Conservation (phyloP, 192 early-diverging fungal genomes). For the Radiomyces spectabilis region DNA sequence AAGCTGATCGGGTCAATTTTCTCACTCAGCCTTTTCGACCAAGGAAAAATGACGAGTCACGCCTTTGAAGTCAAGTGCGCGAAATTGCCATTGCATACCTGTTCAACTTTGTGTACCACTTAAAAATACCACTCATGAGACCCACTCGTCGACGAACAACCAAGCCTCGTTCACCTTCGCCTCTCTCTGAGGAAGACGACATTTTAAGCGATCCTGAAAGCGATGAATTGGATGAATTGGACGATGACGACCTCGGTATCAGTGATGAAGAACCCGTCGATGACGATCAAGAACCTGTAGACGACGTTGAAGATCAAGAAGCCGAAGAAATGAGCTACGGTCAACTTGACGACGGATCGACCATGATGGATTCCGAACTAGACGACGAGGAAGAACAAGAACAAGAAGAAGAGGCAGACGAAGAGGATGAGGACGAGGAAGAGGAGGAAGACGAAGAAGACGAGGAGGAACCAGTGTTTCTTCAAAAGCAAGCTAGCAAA, state of each 20-base stretch:
- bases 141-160: too few species aligned
- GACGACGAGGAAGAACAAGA: conserved; percentile 4
- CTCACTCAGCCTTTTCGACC: too few species aligned
- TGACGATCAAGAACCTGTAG: conserved; percentile 10
- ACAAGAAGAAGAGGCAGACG: conserved; percentile 5
- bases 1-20: too few species aligned
- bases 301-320: conserved; percentile 3
- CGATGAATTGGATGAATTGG: conserved; percentile 1
- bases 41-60: too few species aligned
- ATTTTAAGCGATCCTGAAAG: too few species aligned
- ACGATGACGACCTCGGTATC: too few species aligned
- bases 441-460: conserved; percentile 7
- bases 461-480: not conserved
- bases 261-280: not conserved
- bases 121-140: too few species aligned
- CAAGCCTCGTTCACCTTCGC: too few species aligned
- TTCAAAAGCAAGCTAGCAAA: not conserved
- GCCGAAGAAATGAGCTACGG: conserved; percentile 1
- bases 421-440: conserved; percentile 2
- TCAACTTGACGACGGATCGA: conserved; percentile 10
- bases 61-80: too few species aligned
- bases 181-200: too few species aligned
- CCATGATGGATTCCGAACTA: conserved; percentile 6
- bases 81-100: too few species aligned
- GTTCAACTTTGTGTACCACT: too few species aligned